These are phyloP conservation scores for Ophiocordyceps unilateralis DNA, from an alignment of 2,329 filamentous ascomycete genomes.

Conservation along the genomic window DNA sequence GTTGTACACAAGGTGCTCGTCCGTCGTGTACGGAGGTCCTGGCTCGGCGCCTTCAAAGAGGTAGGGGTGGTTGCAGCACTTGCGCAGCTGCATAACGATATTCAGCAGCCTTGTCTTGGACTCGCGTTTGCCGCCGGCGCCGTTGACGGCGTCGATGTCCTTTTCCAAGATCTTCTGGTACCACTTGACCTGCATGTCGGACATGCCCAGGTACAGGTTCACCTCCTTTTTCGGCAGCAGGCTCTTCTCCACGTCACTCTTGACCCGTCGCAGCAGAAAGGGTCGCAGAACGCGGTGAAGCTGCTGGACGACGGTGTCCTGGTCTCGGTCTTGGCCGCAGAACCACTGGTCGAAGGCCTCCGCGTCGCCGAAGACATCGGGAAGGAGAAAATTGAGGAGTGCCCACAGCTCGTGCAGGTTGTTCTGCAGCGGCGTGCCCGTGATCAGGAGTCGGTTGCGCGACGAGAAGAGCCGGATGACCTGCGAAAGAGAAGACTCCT, in stretches of 20 bases:
- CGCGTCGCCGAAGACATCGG: constrained; percentile 91
- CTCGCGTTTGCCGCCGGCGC: constrained; percentile 87
- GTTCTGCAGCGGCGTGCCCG: constrained; percentile 91
- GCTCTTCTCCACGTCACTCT: constrained; percentile 96
- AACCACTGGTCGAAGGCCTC: constrained; percentile 99
- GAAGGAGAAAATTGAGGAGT: constrained; percentile 89
- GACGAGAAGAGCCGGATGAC: constrained; percentile 95
- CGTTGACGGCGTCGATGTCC: constrained; percentile 96
- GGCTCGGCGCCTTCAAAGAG: constrained; percentile 95
- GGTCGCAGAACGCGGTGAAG: constrained; percentile 83
- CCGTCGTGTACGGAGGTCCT: constrained; percentile 92
- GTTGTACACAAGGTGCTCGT: constrained; percentile 87
- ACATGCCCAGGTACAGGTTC: constrained; percentile 95
- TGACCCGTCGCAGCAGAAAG: constrained; percentile 88
- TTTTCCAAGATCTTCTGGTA: constrained; percentile 98
- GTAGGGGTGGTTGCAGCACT: constrained; percentile 98
- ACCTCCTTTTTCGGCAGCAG: constrained; percentile 92
- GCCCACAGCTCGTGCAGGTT: constrained; percentile 98
- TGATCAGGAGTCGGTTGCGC: constrained; percentile 85
- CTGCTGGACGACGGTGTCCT: constrained; percentile 91
- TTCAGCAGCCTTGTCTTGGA: constrained; percentile 94
- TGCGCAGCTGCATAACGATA: constrained; percentile 98
- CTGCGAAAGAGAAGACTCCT: constrained; percentile 90
- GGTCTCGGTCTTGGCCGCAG: constrained; percentile 72
- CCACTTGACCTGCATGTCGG: constrained; percentile 98